Evolutionary conservation across 2,329 filamentous ascomycete genomes (phyloP), one percentile per base, ranked within the genome.

Genomic region (Talaromyces sp.): DNA sequence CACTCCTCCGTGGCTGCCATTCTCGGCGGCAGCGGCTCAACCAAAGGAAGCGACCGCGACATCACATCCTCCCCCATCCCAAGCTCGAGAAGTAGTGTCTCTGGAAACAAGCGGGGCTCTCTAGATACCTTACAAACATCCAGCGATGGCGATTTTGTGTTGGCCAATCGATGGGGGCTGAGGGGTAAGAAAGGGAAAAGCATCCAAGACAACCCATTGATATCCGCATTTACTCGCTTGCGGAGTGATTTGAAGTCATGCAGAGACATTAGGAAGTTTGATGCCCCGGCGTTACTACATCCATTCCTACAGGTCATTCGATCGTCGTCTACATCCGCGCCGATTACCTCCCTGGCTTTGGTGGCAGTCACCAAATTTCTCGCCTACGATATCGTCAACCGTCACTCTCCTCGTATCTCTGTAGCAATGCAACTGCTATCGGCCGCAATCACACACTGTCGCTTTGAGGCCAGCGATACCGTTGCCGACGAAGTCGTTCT

Each of bases 241-340:
- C 87, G 95, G 66, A 90, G 91, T 72, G 94, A 98, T 75, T 83
- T 99, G 70, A 92, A 93, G 68, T 88, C 87, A 58, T 91, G 93
- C 72, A 94, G 89, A 91, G 92, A 98, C 76, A 95, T 99, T 67
- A 87, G 88, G 72, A 85, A 84, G 10, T 97, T 98, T 75, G 94
- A 98, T 79, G 93, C 93, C 0, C 91, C 93, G 13, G 88, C 92
- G 22, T 85, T 99, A 67, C 85, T 99, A 31, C 91, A 95, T 71
- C 95, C 95, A 0, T 99, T 99, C 77, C 85, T 99, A 27, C 93
- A 98, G 77, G 94, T 99, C 72, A 96, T 99, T 63, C 91, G 96
- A 70, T 93, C 93, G 65, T 97, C 95, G 62, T 96, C 94, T 58
- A 99, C 95, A 3, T 96, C 94, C 1, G 95, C 95, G 48, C 91